A percentile compares a stretch with the other conserved stretches of the same genome.
These are phyloP conservation scores for Austroboletus novae-zelandiae DNA, from an alignment of 1,284 basidiomycete genomes.

Conservation along the genomic window DNA sequence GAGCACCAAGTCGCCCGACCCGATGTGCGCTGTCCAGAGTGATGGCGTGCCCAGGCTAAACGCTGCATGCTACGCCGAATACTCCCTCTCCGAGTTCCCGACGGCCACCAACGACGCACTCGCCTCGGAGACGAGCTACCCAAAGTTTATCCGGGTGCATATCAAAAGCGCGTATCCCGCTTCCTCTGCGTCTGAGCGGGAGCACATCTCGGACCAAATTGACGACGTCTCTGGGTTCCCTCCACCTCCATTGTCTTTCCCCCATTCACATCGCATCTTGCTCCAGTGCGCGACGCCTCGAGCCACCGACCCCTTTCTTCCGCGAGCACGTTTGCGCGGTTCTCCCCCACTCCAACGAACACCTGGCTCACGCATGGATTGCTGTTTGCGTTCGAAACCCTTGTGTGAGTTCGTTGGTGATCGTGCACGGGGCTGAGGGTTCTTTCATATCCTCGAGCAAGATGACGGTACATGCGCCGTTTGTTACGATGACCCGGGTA, in stretches of 20 bases:
- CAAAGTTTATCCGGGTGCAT: conserved; percentile 7
- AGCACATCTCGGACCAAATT: conserved; percentile 16
- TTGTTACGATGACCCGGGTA: conserved; percentile 49
- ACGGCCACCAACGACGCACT: conserved; percentile 17
- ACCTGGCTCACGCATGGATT: conserved; percentile 42
- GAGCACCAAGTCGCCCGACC: conserved; percentile 65
- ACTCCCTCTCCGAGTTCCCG: not conserved
- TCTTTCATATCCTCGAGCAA: conserved; percentile 38
- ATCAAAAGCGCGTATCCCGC: conserved; percentile 14
- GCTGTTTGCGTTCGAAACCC: conserved; percentile 57
- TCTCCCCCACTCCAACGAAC: not conserved
- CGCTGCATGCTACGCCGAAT: not conserved
- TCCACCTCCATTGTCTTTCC: not conserved
- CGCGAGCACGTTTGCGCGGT: conserved; percentile 2
- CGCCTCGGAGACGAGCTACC: conserved; percentile 17
- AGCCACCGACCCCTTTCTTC: not conserved
- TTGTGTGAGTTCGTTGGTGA: conserved; percentile 70
- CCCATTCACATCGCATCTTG: not conserved
- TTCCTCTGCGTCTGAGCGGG: conserved; percentile 25
- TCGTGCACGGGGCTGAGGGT: conserved; percentile 54
- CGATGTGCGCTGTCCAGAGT: conserved; percentile 50
- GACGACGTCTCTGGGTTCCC: conserved; percentile 1
- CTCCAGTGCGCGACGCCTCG: not conserved
- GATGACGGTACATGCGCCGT: conserved; percentile 21
- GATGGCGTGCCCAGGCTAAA: too few relatives aligned